Percentiles rank a stretch among this genome's conserved stretches.
Evolutionary conservation across 306 rosid species (phyloP).

Genomic region (Hippophae gyantsensis): DNA sequence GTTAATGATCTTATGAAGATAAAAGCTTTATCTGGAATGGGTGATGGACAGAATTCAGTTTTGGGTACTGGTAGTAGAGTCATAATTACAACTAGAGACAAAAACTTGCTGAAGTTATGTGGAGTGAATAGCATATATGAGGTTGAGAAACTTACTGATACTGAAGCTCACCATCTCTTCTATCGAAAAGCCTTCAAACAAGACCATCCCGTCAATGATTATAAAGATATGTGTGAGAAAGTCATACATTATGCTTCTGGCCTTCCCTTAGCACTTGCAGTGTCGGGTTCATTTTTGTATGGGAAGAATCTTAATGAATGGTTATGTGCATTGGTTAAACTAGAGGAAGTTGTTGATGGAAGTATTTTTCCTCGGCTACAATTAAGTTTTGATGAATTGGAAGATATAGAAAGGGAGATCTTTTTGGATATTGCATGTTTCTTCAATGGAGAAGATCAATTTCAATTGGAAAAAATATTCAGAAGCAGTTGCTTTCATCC

Average conservation of each 20-base stretch:
- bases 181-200: constrained; percentile 10
- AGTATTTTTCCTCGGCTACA: neutral
- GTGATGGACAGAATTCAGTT: neutral
- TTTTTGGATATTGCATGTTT: constrained; percentile 27
- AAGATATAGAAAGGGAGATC: constrained; percentile 8
- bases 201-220: neutral
- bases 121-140: neutral
- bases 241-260: neutral
- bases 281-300: constrained; percentile 7
- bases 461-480: constrained; percentile 9
- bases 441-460: constrained; percentile 25
- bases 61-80: constrained; percentile 2
- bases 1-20: neutral
- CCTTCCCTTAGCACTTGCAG: constrained; percentile 16
- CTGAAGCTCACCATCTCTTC: constrained; percentile 14
- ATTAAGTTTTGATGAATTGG: constrained; percentile 14
- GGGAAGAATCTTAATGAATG: constrained; percentile 3
- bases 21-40: neutral
- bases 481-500: constrained; percentile 12
- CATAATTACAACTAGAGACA: constrained; percentile 1
- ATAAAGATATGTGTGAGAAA: neutral
- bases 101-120: neutral
- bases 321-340: neutral
- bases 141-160: neutral
- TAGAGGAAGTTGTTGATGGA: neutral